phyloP scores from a whole-genome alignment of 345 rosid species.

The Syzygium aromaticum region DNA sequence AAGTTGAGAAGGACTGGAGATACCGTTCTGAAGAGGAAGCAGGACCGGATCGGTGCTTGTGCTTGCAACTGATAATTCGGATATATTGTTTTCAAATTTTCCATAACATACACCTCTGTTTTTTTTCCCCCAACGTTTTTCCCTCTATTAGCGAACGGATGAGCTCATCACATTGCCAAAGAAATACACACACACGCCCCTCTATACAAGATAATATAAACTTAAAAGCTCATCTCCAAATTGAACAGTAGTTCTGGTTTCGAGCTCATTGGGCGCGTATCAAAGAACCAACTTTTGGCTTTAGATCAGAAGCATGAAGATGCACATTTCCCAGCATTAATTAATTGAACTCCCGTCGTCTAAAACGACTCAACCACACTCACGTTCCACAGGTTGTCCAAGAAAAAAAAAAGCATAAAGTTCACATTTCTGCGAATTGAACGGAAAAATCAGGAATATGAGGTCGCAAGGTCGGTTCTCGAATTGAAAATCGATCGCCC shows the following conservation, averaged over 20 bases:
- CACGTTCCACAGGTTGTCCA: neutral
- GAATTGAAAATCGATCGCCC: too few species aligned
- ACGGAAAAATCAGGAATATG: too few species aligned
- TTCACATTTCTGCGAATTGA: neutral
- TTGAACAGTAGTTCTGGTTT: neutral
- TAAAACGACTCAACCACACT: neutral
- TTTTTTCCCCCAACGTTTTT: neutral
- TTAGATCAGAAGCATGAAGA: neutral
- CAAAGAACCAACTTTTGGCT: neutral
- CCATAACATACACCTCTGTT: neutral
- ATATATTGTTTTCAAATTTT: neutral
- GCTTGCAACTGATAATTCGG: neutral
- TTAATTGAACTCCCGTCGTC: neutral
- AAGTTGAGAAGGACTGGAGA: slow-evolving; percentile 1
- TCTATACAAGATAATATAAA: neutral
- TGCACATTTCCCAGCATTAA: neutral
- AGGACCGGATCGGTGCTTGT: neutral
- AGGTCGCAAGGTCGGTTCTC: too few species aligned
- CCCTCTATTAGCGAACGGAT: neutral
- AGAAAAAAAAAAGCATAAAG: neutral
- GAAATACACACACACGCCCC: neutral
- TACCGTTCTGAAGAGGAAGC: neutral
- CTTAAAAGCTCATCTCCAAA: neutral
- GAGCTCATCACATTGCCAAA: neutral
- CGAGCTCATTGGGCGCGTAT: neutral